Percentiles rank a stretch among this genome's conserved stretches.
Conservation (phyloP, 305 asterid genomes). For the Fraxinus albicans region DNA sequence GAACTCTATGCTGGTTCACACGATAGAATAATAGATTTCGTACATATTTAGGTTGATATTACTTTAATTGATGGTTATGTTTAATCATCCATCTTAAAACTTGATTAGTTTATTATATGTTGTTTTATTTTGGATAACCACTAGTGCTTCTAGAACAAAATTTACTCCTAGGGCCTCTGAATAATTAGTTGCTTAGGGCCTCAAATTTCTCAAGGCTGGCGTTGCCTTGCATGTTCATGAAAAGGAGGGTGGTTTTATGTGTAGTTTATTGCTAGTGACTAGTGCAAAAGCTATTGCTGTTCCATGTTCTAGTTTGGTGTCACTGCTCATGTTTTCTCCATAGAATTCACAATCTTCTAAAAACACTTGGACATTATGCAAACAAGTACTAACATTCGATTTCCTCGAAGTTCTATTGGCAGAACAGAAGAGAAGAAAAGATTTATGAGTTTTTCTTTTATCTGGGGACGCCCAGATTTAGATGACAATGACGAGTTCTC, state of each 20-base stretch:
- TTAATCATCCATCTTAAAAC: neutral
- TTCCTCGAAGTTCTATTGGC: neutral
- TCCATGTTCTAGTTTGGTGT: neutral
- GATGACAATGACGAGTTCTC: neutral
- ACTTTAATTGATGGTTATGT: neutral
- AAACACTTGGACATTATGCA: neutral
- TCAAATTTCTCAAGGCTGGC: neutral
- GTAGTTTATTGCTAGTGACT: neutral
- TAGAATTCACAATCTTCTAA: neutral
- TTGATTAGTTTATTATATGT: neutral
- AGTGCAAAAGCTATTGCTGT: neutral
- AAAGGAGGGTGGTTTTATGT: neutral
- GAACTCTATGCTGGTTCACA: neutral
- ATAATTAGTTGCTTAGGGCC: neutral
- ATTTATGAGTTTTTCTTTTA: neutral
- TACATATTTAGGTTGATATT: neutral
- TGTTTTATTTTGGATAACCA: neutral
- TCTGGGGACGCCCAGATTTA: neutral
- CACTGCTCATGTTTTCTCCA: neutral
- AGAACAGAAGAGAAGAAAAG: neutral
- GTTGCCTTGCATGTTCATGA: neutral
- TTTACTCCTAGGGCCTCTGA: neutral
- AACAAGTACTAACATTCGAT: neutral
- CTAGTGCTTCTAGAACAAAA: neutral
- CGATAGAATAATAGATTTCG: neutral